phyloP scores from a whole-genome alignment of 352 stramenopile genomes.

The Globisporangium acanthophoron region DNA sequence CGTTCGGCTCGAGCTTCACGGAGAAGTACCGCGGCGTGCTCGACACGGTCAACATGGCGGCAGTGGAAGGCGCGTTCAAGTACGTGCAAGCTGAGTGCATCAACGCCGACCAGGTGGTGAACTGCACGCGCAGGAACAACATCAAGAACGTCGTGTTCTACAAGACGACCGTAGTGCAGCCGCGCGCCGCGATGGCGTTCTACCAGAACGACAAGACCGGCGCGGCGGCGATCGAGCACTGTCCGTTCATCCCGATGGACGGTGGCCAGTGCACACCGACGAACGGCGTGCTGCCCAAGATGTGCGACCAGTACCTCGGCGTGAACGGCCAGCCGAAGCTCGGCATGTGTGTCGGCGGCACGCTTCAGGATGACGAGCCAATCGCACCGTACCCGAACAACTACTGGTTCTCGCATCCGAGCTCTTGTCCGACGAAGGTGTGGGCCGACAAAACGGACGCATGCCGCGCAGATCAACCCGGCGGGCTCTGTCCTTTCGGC shows the following conservation, averaged over 20 bases:
- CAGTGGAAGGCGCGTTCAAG: conserved; percentile 51
- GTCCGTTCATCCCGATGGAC: conserved; percentile 54
- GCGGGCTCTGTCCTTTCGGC: too few relatives aligned
- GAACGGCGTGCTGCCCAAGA: conserved; percentile 27
- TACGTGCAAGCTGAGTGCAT: conserved; percentile 64
- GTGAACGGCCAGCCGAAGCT: conserved; percentile 32
- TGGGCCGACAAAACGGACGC: conserved; percentile 38
- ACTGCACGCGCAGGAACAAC: conserved; percentile 52
- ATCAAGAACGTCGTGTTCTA: too few relatives aligned
- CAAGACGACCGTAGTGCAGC: conserved; percentile 48
- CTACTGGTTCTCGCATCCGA: too few relatives aligned
- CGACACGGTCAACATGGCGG: conserved; percentile 49
- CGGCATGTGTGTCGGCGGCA: conserved; percentile 43
- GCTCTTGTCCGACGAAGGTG: conserved; percentile 40
- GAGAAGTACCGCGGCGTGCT: conserved; percentile 29
- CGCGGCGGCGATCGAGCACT: conserved; percentile 28
- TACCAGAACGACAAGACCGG: conserved; percentile 30
- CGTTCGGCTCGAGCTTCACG: background rate
- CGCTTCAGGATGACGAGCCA: conserved; percentile 32
- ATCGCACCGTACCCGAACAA: conserved; percentile 63
- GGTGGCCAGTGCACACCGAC: conserved; percentile 40
- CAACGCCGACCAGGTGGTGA: conserved; percentile 26
- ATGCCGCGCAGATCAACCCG: conserved; percentile 31
- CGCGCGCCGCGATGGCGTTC: conserved; percentile 28
- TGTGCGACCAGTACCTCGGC: conserved; percentile 54